phyloP scores from a whole-genome alignment of 2,329 filamentous ascomycete species.

The Pseudopyricularia javanii region DNA sequence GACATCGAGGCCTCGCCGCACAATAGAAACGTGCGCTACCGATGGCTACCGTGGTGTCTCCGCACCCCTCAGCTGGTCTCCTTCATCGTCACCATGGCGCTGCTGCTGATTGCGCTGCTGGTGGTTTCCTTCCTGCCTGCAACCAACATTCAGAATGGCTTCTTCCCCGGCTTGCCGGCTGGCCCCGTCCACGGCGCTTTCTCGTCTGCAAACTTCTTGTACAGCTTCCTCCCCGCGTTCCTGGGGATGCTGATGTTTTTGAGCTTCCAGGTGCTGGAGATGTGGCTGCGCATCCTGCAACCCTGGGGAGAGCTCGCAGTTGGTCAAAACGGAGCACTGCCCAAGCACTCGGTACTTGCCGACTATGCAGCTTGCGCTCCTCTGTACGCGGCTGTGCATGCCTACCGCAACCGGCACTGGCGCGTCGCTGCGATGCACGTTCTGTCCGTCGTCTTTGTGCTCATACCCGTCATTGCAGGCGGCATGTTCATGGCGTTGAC shows the following conservation, averaged over 20 bases:
- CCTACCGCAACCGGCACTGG: conserved; percentile 49
- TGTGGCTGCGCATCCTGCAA: conserved; percentile 51
- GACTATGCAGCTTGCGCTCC: conserved; percentile 60
- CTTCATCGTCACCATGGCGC: conserved; percentile 47
- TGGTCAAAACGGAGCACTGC: conserved; percentile 43
- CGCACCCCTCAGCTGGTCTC: conserved; percentile 51
- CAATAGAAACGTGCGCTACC: conserved; percentile 40
- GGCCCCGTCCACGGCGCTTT: conserved; percentile 53
- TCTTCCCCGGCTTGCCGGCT: conserved; percentile 54
- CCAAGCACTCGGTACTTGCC: conserved; percentile 51
- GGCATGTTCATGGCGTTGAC: conserved; percentile 66
- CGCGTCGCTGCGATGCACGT: conserved; percentile 51
- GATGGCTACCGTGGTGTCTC: conserved; percentile 69
- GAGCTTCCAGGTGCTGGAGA: conserved; percentile 53
- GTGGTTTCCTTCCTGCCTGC: conserved; percentile 66
- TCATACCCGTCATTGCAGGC: conserved; percentile 55
- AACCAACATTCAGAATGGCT: conserved; percentile 55
- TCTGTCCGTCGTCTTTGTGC: conserved; percentile 43
- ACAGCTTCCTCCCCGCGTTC: conserved; percentile 60
- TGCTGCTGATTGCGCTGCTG: conserved; percentile 58
- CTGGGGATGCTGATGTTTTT: conserved; percentile 57
- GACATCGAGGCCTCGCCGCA: conserved; percentile 31
- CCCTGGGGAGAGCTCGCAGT: conserved; percentile 52
- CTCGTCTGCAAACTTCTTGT: conserved; percentile 79
- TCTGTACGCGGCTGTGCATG: conserved; percentile 43